Base-by-base conservation (phyloP, 257 asterid species). In the Haberlea rhodopensis region DNA sequence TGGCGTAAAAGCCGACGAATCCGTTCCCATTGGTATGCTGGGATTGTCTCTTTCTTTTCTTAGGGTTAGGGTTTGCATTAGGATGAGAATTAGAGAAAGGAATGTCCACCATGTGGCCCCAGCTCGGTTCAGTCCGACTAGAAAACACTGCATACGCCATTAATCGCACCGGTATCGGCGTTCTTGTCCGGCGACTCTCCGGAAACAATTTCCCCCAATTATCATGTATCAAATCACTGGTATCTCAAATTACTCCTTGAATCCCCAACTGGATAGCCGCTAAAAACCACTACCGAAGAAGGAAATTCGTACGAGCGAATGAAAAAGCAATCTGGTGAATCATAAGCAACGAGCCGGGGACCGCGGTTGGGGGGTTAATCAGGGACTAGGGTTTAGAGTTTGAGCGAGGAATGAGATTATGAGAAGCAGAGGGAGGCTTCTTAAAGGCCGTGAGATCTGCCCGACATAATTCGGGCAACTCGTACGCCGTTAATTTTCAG, bases 61-160 rank as follows among this genome's bases (percentile, higher is more conserved):
- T n/a, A n/a, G n/a, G n/a, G n/a, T n/a, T 79, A 78, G 85, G 89
- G 80, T 77, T 86, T 45, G 88, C 70, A 75, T 82, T 86, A 51
- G 83, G 75, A 70, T 79, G 79, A 26, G 81, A 75, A 68, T 78
- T 79, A 46, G 87, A 68, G 88, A 65, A 81, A 32, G 90, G 89
- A 73, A 77, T 74, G 63, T 88, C 85, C 73, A 90, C 96, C 98
- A 86, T 88, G 83, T 76, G 96, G 62, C 74, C 92, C 91, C 96
- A 88, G 87, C 75, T 83, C 66, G 96, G 75, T 69, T 91, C 96
- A 81, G 88, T 86, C 71, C 79, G 91, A 80, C 88, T 83, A 32
- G 91, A 95, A 79, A 88, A 65, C 63, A 86, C 88, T 70, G 96
- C 96, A 13, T 95, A 86, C 68, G 96, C 91, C 98, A 91, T 91